Percentiles rank a stretch among this genome's conserved stretches.
Conservation (phyloP, 768 basidiomycete genomes). For the Floccularia luteovirens region DNA sequence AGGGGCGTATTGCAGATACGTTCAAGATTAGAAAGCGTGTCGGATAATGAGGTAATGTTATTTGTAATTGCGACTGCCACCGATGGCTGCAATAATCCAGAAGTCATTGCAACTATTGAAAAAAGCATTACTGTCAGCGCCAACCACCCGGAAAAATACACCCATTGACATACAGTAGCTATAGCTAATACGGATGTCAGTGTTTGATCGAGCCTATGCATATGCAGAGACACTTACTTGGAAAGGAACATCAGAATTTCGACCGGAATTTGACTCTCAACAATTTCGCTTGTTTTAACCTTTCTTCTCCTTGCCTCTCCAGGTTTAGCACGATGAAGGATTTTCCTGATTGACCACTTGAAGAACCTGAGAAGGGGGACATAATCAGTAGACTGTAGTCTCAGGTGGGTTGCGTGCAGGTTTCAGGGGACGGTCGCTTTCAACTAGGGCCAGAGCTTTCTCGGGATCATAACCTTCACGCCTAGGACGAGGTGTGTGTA, state of each 20-base stretch:
- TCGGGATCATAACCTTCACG: slow-evolving; percentile 29
- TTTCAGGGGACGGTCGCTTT: slow-evolving; percentile 25
- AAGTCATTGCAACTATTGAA: slow-evolving; percentile 6
- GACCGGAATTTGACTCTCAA: slow-evolving; percentile 46
- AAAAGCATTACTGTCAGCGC: background rate
- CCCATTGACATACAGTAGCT: no score
- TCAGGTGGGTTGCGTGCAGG: slow-evolving; percentile 49
- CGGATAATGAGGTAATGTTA: slow-evolving; percentile 38
- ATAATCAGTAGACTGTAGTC: slow-evolving; percentile 34
- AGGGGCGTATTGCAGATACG: slow-evolving; percentile 50
- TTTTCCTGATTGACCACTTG: slow-evolving; percentile 24
- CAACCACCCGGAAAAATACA: no score
- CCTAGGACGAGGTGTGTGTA: background rate
- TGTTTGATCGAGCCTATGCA: slow-evolving; percentile 4
- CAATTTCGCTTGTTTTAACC: slow-evolving; percentile 13
- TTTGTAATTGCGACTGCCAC: slow-evolving; percentile 33
- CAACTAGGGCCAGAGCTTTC: slow-evolving; percentile 21
- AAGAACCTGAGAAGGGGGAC: slow-evolving; percentile 42
- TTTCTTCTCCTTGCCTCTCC: slow-evolving; percentile 3
- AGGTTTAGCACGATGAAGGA: slow-evolving; percentile 9
- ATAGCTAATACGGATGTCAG: no score
- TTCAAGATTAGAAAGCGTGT: slow-evolving; percentile 45
- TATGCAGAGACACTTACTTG: slow-evolving; percentile 14
- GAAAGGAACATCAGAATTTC: slow-evolving; percentile 41
- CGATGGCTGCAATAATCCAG: slow-evolving; percentile 8